A percentile compares a stretch with the other conserved stretches of the same genome.
Evolutionary conservation across 2,329 filamentous ascomycete species (phyloP).

Genomic region (Cladosporium cucumerinum): DNA sequence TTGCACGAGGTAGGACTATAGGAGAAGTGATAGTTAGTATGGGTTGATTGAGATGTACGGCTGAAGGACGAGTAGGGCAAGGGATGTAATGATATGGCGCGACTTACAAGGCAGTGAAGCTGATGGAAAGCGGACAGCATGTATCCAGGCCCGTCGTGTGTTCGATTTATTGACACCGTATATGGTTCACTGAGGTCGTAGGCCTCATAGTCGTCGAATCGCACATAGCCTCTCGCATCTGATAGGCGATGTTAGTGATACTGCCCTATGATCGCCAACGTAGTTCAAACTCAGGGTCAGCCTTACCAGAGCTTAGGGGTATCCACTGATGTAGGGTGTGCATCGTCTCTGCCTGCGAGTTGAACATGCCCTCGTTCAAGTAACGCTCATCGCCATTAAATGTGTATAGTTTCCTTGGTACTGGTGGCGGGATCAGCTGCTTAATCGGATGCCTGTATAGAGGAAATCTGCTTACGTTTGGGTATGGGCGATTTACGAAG

Average conservation of each 20-base stretch:
- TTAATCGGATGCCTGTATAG: not conserved
- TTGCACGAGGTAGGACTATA: conserved; percentile 14
- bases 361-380: conserved; percentile 17
- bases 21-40: not conserved
- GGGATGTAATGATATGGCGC: not conserved
- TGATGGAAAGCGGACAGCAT: conserved; percentile 29
- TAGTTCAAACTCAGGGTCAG: not conserved
- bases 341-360: conserved; percentile 4
- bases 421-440: not conserved
- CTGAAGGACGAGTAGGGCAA: not conserved
- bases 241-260: not conserved
- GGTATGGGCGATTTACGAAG: conserved; percentile 10
- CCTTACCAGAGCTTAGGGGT: conserved; percentile 12
- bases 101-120: conserved; percentile 28
- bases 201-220: conserved; percentile 5
- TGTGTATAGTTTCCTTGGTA: conserved; percentile 13
- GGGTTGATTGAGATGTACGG: not conserved
- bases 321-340: conserved; percentile 17
- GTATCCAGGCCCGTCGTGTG: conserved; percentile 19
- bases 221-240: conserved; percentile 16
- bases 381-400: conserved; percentile 10
- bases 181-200: conserved; percentile 15
- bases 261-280: not conserved
- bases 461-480: not conserved
- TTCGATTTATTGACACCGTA: conserved; percentile 6